Evolutionary conservation across 1,284 basidiomycete genomes (phyloP).

Genomic region (Apiotrichum akiyoshidainum): DNA sequence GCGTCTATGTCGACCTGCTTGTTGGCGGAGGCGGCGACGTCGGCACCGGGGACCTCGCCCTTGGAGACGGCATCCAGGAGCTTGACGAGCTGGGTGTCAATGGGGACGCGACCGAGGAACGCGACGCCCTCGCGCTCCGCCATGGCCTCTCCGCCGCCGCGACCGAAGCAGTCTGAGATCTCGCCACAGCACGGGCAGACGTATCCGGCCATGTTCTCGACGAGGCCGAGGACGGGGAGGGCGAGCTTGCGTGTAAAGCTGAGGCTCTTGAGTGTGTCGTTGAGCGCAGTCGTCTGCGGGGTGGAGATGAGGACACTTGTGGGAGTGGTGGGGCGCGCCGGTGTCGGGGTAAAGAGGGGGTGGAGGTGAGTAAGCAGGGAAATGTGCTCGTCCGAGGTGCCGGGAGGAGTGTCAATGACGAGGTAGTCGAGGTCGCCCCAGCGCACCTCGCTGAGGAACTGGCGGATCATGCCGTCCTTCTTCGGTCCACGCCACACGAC

Average conservation of each 20-base stretch:
- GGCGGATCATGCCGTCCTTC: constrained; percentile 99
- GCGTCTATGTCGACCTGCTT: neutral
- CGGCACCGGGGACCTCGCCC: constrained; percentile 44
- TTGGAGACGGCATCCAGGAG: constrained; percentile 70
- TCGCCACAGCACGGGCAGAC: constrained; percentile 94
- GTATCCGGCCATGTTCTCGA: constrained; percentile 99
- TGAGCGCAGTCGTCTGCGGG: constrained; percentile 91
- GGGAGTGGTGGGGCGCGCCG: constrained; percentile 51
- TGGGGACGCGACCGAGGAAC: constrained; percentile 87
- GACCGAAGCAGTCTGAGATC: constrained; percentile 91
- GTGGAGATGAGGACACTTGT: constrained; percentile 91
- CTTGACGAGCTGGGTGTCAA: constrained; percentile 87
- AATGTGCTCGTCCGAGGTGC: constrained; percentile 97
- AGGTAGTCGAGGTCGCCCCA: constrained; percentile 98
- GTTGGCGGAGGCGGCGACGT: constrained; percentile 1
- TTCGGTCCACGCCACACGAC: constrained; percentile 99
- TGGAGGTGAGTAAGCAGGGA: constrained; percentile 90
- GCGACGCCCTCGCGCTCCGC: constrained; percentile 67
- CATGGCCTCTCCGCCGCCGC: constrained; percentile 86
- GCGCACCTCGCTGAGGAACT: constrained; percentile 91
- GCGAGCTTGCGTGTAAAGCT: constrained; percentile 86
- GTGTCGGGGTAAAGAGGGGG: constrained; percentile 67
- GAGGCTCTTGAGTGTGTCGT: constrained; percentile 92
- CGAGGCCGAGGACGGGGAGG: constrained; percentile 85
- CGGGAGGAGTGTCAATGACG: constrained; percentile 95